These are phyloP conservation scores for Aspergillus fructus DNA, from an alignment of 2,329 filamentous ascomycete genomes.

Conservation along the genomic window DNA sequence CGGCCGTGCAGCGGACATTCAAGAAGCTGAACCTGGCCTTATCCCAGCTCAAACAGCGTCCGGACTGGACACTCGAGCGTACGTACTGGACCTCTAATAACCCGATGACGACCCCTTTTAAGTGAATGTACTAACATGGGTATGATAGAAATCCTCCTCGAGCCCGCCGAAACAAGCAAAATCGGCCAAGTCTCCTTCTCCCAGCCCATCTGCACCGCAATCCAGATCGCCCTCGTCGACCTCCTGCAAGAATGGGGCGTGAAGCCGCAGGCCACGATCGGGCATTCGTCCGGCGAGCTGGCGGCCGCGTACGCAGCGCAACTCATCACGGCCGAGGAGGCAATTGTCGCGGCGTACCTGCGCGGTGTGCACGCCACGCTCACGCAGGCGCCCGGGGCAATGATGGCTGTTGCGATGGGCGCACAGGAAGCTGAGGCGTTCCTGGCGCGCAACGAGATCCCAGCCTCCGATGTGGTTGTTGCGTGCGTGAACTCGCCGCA, in stretches of 20 bases:
- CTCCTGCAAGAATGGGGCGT: slow-evolving; percentile 33
- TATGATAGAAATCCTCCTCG: not conserved
- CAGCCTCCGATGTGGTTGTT: slow-evolving; percentile 24
- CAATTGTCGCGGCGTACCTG: not conserved
- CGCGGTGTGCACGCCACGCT: not conserved
- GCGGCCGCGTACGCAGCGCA: slow-evolving; percentile 17
- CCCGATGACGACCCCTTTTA: too few relatives aligned
- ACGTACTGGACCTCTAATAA: not conserved
- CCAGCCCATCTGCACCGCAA: slow-evolving; percentile 25
- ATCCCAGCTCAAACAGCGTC: slow-evolving; percentile 8
- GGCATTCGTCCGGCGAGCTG: slow-evolving; percentile 54
- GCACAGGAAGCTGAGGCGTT: not conserved
- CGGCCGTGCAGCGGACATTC: not conserved
- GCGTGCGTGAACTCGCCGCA: slow-evolving; percentile 42
- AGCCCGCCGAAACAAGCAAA: slow-evolving; percentile 5
- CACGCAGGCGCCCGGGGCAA: not conserved
- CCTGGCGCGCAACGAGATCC: not conserved
- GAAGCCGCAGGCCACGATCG: slow-evolving; percentile 39
- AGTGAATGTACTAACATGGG: slow-evolving; percentile 15
- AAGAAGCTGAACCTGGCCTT: slow-evolving; percentile 8
- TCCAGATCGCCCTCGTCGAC: slow-evolving; percentile 30
- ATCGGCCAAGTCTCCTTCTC: slow-evolving; percentile 8
- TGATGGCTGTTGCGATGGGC: not conserved
- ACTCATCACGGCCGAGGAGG: not conserved
- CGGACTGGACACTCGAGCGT: not conserved